Base-by-base conservation (phyloP, 768 basidiomycete genomes). In the Leccinellum rugosiceps region DNA sequence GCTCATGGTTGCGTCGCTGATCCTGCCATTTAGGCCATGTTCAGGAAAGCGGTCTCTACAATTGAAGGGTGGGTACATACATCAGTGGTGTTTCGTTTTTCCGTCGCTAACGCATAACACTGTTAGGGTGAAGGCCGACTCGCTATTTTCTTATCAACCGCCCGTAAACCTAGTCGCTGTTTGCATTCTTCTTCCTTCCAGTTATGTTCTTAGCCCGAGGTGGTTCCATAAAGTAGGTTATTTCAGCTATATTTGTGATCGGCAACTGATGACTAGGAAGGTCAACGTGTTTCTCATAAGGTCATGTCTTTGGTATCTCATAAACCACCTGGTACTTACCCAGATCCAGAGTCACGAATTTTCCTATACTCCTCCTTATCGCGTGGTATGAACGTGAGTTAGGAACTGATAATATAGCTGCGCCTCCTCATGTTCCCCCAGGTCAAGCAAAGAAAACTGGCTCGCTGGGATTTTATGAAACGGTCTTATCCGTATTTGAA, bases 11-110 rank as follows among this genome's bases (percentile, higher is more conserved):
- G 32, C 8, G n/a, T 48, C 31, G 25, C 49, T 52, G 43, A 57
- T 23, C 19, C 44, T 41, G 7, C 30, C 26, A 25, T 55, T 14
- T 60, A 96, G 90, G 91, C 90, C 2, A 94, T 97, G 94, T 98
- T 96, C 71, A 80, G 96, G 49, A 88, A 87, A 68, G 94, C 95
- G 0, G 96, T 98, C 2, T 86, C 87, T 2, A 98, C 95, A 0
- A 86, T 99, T 51, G 97, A 98, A 79, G 94, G 92, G 95, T 84
- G n/a, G n/a, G n/a, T n/a, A n/a, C n/a, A n/a, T n/a, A 76, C 64
- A 68, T 57, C 45, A 25, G 48, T 17, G 13, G 19, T 48, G 49
- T 17, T 56, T 55, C 19, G 23, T 49, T 28, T 31, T 31, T 55
- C 7, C 35, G 59, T 21, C 52, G 3, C 52, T 72, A 34, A 64